Base-by-base conservation (phyloP, 345 rosid species). In the Arabidopsis arenosa region DNA sequence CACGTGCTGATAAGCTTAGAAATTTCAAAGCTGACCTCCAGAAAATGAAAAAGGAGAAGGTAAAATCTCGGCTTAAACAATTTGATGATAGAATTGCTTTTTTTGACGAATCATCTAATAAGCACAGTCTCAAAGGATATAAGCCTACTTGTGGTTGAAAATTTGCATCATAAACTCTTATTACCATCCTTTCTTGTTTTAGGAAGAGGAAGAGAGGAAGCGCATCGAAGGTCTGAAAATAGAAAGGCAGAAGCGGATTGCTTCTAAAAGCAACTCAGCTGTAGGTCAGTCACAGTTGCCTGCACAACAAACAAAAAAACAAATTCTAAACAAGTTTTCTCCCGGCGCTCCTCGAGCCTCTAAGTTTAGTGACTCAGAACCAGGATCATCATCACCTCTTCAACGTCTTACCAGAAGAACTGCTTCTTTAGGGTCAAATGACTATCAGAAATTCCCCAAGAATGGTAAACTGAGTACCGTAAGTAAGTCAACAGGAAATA, bases 41-140 rank as follows among this genome's bases (percentile, higher is more conserved):
- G 91, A 93, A 93, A 82, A 70, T 96, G 81, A 96, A 91, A 85
- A 96, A 91, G 83, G 96, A 93, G 78, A 91, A 88, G 93, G 98
- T 95, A 79, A 40, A 17, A 72, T 18, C 7, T 58, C 1, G 1
- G 12, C 44, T 52, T 3, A 39, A 67, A 30, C 55, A 40, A 14
- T 40, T 30, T 39, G 54, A 49, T 48, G 26, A 10, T 51, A 30
- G 17, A 52, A 52, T 45, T 43, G 2, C 12, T 14, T 3, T 30
- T 1, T 51, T 8, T 21, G 4, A 45, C 33, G 37, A 26, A 39
- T 26, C 37, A 55, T 65, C 14, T 53, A 40, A 15, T 32, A n/a
- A 41, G 70, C 45, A 66, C 9, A 74, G 17, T 73, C 26, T 64
- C 13, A 11, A 41, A 54, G 4, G 30, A 17, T 33, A 41, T 54